Base-by-base conservation (phyloP, 495 filamentous ascomycete genomes). In the Tricharina praecox region DNA sequence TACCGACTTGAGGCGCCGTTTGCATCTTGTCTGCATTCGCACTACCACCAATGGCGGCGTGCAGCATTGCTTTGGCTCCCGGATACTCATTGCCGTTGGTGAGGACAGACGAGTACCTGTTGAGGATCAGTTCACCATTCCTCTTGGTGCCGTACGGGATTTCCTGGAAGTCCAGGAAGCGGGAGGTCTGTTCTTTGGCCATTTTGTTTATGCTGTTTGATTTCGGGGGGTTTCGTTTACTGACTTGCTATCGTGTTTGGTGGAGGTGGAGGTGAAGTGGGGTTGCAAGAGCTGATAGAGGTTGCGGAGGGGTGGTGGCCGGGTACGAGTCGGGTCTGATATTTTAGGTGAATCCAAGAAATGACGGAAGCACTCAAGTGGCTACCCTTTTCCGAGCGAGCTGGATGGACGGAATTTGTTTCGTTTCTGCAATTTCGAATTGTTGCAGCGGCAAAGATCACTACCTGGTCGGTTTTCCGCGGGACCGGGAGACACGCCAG, bases 31-130 rank as follows among this genome's bases (percentile, higher is more conserved):
- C 71, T 54, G 75, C 70, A 55, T 85, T 71, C 11, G 86, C 86
- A 23, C 95, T 79, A 21, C 90, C 90, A 8, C 88, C 40, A 4
- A n/a, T n/a, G 83, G 28, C 88, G 4, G 83, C 87, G 66, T 90
- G 95, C 2, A 95, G 72, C 90, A 97, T 97, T 50, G 88, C 88
- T 79, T 92, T 82, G 26, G 90, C 87, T 1, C 85, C 90, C 2
- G 90, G 90, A 58, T 82, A 97, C 58, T 95, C 86, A 79, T 95
- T 84, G 18, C 72, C 82, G 50, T 69, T 75, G 35, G 82, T 87
- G 49, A 85, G 63, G n/a, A 72, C 75, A 0, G 76, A 73, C 7
- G 79, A 84, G 59, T 74, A 79, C 56, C 74, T 71, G 61, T 87
- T 87, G 49, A 87, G 65, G 13, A 69, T 73, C 33, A 66, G 70